Conservation (phyloP, 768 basidiomycete genomes). For the Suillus subalutaceus region DNA sequence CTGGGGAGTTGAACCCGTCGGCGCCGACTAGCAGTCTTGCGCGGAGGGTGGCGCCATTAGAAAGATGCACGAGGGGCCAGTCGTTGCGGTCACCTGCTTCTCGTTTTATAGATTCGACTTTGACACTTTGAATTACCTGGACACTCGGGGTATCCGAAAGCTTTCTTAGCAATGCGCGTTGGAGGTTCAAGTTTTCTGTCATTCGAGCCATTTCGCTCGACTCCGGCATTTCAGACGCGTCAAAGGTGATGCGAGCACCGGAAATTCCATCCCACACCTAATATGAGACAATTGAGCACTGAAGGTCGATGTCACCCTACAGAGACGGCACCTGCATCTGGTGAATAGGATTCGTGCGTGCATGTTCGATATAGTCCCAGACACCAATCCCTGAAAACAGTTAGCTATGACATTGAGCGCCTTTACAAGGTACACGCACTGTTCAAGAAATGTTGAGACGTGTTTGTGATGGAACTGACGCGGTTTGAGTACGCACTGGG, state of each 20-base stretch:
- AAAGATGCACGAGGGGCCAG: constrained; percentile 83
- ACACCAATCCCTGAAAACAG: constrained; percentile 67
- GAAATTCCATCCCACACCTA: constrained; percentile 94
- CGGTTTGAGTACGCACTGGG: constrained; percentile 72
- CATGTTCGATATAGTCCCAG: constrained; percentile 76
- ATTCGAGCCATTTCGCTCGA: constrained; percentile 72
- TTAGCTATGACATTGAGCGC: constrained; percentile 4
- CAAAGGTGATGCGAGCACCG: constrained; percentile 76
- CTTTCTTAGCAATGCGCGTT: constrained; percentile 75
- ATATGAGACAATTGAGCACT: constrained; percentile 5
- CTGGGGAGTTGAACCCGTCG: constrained; percentile 94
- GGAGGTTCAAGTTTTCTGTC: constrained; percentile 93
- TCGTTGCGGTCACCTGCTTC: constrained; percentile 47
- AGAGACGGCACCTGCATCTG: constrained; percentile 74
- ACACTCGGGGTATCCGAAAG: constrained; percentile 57
- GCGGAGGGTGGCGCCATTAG: constrained; percentile 64
- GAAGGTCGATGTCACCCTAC: neutral
- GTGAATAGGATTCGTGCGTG: constrained; percentile 71
- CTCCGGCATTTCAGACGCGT: constrained; percentile 47
- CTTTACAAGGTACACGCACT: constrained; percentile 41
- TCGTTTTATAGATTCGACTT: constrained; percentile 69
- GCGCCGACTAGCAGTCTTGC: constrained; percentile 88
- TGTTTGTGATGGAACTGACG: constrained; percentile 83
- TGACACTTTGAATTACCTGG: constrained; percentile 69
- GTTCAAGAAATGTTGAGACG: constrained; percentile 66